Percentiles rank a stretch among this genome's conserved stretches.
Evolutionary conservation across 768 basidiomycete genomes (phyloP).

Genomic region (Kwoniella botswanensis): DNA sequence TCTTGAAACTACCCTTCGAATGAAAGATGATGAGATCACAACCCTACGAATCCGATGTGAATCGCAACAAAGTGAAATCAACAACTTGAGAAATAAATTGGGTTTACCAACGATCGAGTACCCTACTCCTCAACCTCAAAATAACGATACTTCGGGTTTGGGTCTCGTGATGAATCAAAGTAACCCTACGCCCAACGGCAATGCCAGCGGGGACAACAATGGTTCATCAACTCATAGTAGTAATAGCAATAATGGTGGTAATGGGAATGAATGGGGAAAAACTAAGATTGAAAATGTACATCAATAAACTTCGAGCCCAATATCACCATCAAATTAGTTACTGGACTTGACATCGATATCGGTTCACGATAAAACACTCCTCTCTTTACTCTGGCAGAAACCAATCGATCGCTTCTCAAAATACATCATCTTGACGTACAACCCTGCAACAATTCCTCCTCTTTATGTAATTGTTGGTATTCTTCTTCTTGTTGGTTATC

Average conservation of each 20-base stretch:
- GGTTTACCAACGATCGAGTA: constrained; percentile 29
- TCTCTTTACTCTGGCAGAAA: not conserved
- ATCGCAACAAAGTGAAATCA: constrained; percentile 38
- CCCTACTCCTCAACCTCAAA: not conserved
- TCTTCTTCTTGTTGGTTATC: not conserved
- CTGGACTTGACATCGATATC: not conserved
- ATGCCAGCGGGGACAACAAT: not conserved
- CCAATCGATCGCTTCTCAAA: too few relatives aligned
- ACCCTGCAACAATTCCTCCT: not conserved
- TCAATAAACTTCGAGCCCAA: not conserved
- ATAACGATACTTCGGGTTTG: constrained; percentile 9
- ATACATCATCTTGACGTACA: too few relatives aligned
- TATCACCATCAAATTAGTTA: not conserved
- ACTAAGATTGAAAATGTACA: not conserved
- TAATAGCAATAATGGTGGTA: not conserved
- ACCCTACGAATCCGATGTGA: constrained; percentile 23
- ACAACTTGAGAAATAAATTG: constrained; percentile 34
- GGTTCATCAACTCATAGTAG: not conserved
- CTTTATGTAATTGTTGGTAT: not conserved
- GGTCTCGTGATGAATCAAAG: constrained; percentile 15
- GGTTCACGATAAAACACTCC: not conserved
- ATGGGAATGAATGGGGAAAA: not conserved
- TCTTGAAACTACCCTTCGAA: constrained; percentile 30
- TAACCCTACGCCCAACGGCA: not conserved
- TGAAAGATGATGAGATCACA: constrained; percentile 32